Evolutionary conservation across 495 filamentous ascomycete genomes (phyloP).

Genomic region (Aspergillus kassunensis): DNA sequence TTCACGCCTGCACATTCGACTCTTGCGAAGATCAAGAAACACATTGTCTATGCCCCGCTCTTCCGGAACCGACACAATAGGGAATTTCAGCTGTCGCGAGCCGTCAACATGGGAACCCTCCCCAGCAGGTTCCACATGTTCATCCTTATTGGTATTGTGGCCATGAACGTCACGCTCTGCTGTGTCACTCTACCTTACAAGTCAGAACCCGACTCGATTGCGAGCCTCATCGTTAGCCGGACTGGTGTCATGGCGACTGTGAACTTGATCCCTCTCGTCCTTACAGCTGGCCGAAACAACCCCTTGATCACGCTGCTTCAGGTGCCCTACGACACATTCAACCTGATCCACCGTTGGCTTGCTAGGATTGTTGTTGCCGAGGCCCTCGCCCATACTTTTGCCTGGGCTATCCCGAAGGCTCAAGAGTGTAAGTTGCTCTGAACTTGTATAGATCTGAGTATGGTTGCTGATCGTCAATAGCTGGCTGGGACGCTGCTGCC

Average conservation of each 20-base stretch:
- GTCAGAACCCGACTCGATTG: constrained; percentile 32
- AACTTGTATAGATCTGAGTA: neutral
- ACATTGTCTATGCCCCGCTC: constrained; percentile 81
- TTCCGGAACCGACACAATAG: constrained; percentile 79
- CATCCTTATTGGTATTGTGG: constrained; percentile 65
- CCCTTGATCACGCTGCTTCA: constrained; percentile 60
- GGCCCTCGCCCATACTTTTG: constrained; percentile 57
- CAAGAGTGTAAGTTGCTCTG: constrained; percentile 43
- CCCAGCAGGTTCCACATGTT: constrained; percentile 79
- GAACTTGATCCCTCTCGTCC: constrained; percentile 73
- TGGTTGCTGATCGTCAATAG: constrained; percentile 21
- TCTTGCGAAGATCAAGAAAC: constrained; percentile 67
- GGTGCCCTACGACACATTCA: constrained; percentile 74
- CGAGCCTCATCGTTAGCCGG: constrained; percentile 63
- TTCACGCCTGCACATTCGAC: constrained; percentile 42
- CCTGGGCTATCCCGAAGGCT: constrained; percentile 64
- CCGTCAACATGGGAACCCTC: constrained; percentile 78
- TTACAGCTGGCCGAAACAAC: constrained; percentile 67
- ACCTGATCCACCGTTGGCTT: constrained; percentile 75
- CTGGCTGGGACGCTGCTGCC: constrained; percentile 59
- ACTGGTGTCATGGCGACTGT: constrained; percentile 71
- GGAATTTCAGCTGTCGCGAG: constrained; percentile 73
- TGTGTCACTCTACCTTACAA: constrained; percentile 64
- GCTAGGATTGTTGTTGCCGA: constrained; percentile 69
- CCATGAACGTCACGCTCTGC: constrained; percentile 74